phyloP scores from a whole-genome alignment of 2,329 filamentous ascomycete species.

The Fusarium tuaranense region DNA sequence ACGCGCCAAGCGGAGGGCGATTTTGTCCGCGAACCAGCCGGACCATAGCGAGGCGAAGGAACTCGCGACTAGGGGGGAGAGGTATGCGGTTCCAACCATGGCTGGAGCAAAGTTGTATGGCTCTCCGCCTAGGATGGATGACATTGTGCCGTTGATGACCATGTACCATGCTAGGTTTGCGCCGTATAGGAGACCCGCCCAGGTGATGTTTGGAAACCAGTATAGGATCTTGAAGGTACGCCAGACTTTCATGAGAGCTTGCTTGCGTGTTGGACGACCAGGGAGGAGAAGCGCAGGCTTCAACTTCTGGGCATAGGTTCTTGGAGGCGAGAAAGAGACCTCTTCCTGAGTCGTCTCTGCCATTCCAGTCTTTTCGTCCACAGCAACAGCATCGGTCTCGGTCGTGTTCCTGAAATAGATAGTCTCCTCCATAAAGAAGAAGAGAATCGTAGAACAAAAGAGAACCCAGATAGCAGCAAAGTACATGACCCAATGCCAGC shows the following conservation, averaged over 20 bases:
- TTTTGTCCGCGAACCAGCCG: constrained; percentile 47
- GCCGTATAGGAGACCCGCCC: constrained; percentile 46
- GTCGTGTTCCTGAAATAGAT: constrained; percentile 60
- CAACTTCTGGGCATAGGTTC: not conserved
- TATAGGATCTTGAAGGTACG: not conserved
- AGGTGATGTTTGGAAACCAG: constrained; percentile 1
- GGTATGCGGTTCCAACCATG: constrained; percentile 48
- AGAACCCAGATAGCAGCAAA: constrained; percentile 67
- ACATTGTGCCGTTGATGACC: constrained; percentile 50
- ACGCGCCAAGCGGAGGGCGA: constrained; percentile 48
- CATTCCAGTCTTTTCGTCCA: not conserved
- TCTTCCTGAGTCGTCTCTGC: not conserved
- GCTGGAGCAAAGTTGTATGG: constrained; percentile 51
- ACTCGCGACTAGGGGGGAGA: constrained; percentile 46
- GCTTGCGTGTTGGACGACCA: not conserved
- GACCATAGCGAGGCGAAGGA: constrained; percentile 34
- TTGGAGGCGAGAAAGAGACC: not conserved
- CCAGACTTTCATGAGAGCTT: not conserved
- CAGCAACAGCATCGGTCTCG: constrained; percentile 36
- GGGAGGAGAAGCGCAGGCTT: not conserved
- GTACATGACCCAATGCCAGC: constrained; percentile 60
- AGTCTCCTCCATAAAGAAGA: constrained; percentile 72
- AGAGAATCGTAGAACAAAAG: constrained; percentile 61
- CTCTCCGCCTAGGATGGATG: constrained; percentile 44
- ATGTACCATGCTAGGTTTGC: constrained; percentile 51